Evolutionary conservation across 257 asterid species (phyloP).

Genomic region (Anisodus tanguticus): DNA sequence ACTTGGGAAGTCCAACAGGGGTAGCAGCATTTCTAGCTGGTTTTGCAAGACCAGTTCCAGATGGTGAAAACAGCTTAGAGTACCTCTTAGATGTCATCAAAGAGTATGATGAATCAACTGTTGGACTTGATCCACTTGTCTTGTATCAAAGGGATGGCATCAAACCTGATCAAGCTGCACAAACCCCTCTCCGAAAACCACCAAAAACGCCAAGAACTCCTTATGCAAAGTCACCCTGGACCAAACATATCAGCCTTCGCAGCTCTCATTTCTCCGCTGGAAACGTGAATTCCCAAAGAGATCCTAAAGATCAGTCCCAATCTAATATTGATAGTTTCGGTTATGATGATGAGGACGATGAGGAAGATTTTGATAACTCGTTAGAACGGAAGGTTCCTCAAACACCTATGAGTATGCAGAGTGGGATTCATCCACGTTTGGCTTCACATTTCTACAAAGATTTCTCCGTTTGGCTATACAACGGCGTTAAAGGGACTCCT

Average conservation of each 20-base stretch:
- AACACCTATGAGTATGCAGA: constrained; percentile 56
- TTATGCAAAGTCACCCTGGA: constrained; percentile 50
- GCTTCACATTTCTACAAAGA: constrained; percentile 96
- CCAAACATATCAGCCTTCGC: constrained; percentile 57
- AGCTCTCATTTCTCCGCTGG: constrained; percentile 60
- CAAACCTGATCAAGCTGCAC: constrained; percentile 62
- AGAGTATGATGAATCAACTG: constrained; percentile 77
- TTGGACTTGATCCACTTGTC: constrained; percentile 78
- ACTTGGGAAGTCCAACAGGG: constrained; percentile 66
- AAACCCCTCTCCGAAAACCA: constrained; percentile 59
- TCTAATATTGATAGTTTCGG: constrained; percentile 31
- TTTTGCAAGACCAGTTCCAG: constrained; percentile 79
- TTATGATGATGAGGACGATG: constrained; percentile 33
- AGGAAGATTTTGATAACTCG: constrained; percentile 68
- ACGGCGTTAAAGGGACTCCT: constrained; percentile 77
- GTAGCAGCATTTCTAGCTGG: constrained; percentile 60
- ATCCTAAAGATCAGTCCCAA: constrained; percentile 35
- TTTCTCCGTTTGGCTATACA: constrained; percentile 76
- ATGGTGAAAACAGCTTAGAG: constrained; percentile 74
- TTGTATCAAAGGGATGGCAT: constrained; percentile 71
- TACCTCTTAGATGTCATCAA: constrained; percentile 85
- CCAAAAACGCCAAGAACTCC: constrained; percentile 49
- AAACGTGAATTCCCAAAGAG: constrained; percentile 45
- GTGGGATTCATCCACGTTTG: constrained; percentile 61
- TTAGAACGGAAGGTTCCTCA: constrained; percentile 54